Base-by-base conservation (phyloP, 345 rosid species). In the Eucalyptus erythrocorys region DNA sequence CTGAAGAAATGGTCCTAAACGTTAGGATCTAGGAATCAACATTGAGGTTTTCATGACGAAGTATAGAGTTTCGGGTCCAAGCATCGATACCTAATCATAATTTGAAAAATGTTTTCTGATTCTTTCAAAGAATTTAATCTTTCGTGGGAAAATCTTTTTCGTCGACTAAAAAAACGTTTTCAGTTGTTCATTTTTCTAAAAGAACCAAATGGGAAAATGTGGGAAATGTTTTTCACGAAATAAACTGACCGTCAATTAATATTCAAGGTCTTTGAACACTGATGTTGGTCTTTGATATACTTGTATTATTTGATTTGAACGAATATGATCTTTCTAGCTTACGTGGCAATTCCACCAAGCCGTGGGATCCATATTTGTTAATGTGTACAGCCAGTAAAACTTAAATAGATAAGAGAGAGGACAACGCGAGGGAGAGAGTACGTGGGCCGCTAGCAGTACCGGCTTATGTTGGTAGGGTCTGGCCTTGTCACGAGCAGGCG, bases 1-100 rank as follows among this genome's bases (percentile, higher is more conserved):
- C 13, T 0, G 0, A 26, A 55, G 61, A 55, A 6, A 22, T 55
- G 30, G 61, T 55, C 61, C 3, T 24, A 0, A 55, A 22, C 0
- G 13, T 3, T 0, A 0, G 1, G 1, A 55, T 13, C 3, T 55
- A 55, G 30, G 61, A 55, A 55, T 26, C 61, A 55, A 24, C 0
- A 0, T 55, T 55, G 30, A 55, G 30, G 61, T 55, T 55, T 4
- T 30, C 3, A 55, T 26, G 3, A 24, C 6, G 30, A 22, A 55
- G 13, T 55, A 0, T 1, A 24, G 6, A 51, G 1, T 51, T 55
- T 55, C 3, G 0, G 6, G 30, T 0, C 30, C 30, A 55, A 55
- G 3, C 0, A 3, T 55, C 3, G 6, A 55, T 55, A 24, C 61
- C 1, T 55, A 2, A 26, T 24, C 13, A 55, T 24, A 55, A 3